phyloP scores from a whole-genome alignment of 148 eudicot genomes.

The Rhododendron williamsianum region DNA sequence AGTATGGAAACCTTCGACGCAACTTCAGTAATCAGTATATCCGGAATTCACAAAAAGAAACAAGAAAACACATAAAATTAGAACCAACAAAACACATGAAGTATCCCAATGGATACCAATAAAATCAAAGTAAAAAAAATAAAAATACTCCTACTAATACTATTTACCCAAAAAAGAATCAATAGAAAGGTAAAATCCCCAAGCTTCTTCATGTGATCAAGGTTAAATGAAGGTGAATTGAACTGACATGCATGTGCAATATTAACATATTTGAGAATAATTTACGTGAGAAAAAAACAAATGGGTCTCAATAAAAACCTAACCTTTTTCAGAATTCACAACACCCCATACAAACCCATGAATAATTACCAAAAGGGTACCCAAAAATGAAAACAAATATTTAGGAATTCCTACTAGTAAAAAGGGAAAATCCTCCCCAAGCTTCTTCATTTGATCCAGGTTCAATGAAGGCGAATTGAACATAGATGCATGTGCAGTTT shows the following conservation, averaged over 20 bases:
- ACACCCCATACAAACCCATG: background rate
- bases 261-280: background rate
- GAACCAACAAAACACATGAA: background rate
- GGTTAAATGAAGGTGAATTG: background rate
- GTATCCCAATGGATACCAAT: background rate
- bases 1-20: background rate
- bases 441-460: background rate
- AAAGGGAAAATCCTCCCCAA: background rate
- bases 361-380: background rate
- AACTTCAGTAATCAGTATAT: background rate
- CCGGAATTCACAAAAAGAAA: background rate
- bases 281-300: background rate
- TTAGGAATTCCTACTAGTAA: background rate
- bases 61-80: background rate
- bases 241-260: background rate
- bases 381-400: background rate
- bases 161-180: background rate
- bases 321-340: background rate
- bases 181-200: slow-evolving; percentile 1
- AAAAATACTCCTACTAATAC: background rate
- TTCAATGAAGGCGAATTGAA: background rate
- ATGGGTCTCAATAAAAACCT: background rate
- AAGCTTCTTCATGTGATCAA: background rate
- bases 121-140: background rate
- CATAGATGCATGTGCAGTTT: background rate